Conservation (phyloP, 441 rosid genomes). For the Rhodomyrtus psidioides region DNA sequence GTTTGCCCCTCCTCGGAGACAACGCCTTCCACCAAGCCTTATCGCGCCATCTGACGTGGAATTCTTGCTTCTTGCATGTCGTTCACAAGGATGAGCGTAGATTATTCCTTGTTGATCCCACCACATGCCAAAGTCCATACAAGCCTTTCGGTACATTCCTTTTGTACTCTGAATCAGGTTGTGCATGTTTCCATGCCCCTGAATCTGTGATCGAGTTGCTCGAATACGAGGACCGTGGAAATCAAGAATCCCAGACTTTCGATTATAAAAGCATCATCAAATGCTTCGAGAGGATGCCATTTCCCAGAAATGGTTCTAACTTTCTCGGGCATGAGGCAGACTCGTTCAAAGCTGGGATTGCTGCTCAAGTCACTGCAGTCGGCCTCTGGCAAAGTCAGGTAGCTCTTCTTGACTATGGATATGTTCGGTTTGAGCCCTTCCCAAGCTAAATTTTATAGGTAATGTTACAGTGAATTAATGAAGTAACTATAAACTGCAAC, state of each 20-base stretch:
- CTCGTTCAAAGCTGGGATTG: constrained; percentile 18
- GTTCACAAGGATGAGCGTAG: constrained; percentile 23
- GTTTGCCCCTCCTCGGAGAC: constrained; percentile 53
- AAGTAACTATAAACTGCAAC: not conserved
- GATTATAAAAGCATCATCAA: constrained; percentile 9
- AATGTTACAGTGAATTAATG: too few relatives aligned
- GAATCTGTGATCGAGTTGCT: constrained; percentile 22
- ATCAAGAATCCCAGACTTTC: not conserved
- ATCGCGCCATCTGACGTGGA: constrained; percentile 25
- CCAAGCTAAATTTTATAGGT: too few relatives aligned
- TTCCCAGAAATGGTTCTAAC: constrained; percentile 8
- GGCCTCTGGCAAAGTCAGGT: constrained; percentile 21
- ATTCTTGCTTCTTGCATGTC: constrained; percentile 60
- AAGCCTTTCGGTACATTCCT: constrained; percentile 59
- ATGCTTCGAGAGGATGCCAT: not conserved
- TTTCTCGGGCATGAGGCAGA: not conserved
- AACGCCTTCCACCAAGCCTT: constrained; percentile 25
- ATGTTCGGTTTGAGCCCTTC: not conserved
- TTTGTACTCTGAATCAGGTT: constrained; percentile 30
- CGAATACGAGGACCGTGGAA: not conserved
- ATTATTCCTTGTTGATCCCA: not conserved
- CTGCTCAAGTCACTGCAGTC: constrained; percentile 22
- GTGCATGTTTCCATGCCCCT: constrained; percentile 36
- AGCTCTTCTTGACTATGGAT: not conserved
- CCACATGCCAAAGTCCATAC: constrained; percentile 6